A percentile compares a stretch with the other conserved stretches of the same genome.
phyloP scores from a whole-genome alignment of 305 asterid species.

The Ruellia speciosa region DNA sequence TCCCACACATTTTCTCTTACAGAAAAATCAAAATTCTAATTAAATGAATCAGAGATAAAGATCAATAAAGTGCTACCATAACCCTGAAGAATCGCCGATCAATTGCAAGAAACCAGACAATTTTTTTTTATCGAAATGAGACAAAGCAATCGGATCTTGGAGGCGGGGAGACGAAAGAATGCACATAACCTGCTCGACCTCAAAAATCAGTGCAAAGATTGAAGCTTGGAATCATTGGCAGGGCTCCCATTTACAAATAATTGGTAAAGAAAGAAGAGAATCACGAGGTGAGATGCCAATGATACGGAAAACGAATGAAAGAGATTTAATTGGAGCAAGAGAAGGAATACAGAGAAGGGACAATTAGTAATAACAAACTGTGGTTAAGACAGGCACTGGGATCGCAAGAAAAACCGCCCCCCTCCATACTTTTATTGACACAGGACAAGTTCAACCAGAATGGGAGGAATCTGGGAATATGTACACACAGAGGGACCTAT shows the following conservation, averaged over 20 bases:
- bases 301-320: conserved; percentile 29
- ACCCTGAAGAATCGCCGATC: conserved; percentile 18
- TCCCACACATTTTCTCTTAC: conserved; percentile 8
- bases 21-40: conserved; percentile 10
- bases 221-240: conserved; percentile 15
- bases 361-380: conserved; percentile 7
- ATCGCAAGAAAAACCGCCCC: conserved; percentile 31
- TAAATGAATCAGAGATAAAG: conserved; percentile 19
- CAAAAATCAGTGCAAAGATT: conserved; percentile 20
- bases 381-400: conserved; percentile 19
- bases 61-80: conserved; percentile 22
- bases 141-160: conserved; percentile 17
- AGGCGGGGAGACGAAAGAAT: conserved; percentile 16
- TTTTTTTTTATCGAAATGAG: neutral
- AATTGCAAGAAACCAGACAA: conserved; percentile 13
- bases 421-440: conserved; percentile 15
- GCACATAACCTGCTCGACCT: conserved; percentile 8
- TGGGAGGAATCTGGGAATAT: too few relatives aligned
- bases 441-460: neutral
- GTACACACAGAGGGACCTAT: too few relatives aligned
- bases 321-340: conserved; percentile 19
- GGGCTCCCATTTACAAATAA: conserved; percentile 15
- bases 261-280: conserved; percentile 7
- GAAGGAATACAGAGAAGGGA: conserved; percentile 1
- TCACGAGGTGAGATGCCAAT: conserved; percentile 23